Evolutionary conservation across 129 eudicot genomes (phyloP).

Genomic region (Tagetes erecta): DNA sequence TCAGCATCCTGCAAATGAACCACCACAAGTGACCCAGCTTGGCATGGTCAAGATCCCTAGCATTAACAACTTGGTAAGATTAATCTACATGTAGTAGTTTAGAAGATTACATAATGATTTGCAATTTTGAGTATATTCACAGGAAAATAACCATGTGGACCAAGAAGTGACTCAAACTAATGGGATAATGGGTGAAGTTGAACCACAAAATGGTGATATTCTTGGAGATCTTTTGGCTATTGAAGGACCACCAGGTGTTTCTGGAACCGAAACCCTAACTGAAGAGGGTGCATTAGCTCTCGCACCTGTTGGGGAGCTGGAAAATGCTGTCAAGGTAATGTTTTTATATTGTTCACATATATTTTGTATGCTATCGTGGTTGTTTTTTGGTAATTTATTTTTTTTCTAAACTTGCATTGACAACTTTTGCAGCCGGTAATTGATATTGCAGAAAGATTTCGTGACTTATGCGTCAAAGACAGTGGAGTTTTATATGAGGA

Average conservation of each 20-base stretch:
- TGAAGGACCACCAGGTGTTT: constrained; percentile 77
- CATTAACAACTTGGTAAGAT: constrained; percentile 58
- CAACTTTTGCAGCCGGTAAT: constrained; percentile 73
- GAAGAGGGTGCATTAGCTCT: constrained; percentile 78
- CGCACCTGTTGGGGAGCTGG: constrained; percentile 71
- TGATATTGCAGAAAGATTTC: constrained; percentile 69
- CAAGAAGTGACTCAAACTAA: constrained; percentile 56
- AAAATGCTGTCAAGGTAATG: constrained; percentile 67
- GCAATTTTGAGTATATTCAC: constrained; percentile 20
- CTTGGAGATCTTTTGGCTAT: constrained; percentile 93
- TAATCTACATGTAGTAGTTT: background rate
- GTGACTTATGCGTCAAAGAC: constrained; percentile 72
- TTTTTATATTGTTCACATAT: constrained; percentile 4
- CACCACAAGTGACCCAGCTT: constrained; percentile 65
- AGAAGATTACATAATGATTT: constrained; percentile 8
- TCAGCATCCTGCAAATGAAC: constrained; percentile 66
- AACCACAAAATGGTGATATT: constrained; percentile 76
- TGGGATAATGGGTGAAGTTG: constrained; percentile 61
- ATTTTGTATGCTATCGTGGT: constrained; percentile 2
- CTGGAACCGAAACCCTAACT: constrained; percentile 47
- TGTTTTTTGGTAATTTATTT: background rate
- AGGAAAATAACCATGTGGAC: constrained; percentile 59
- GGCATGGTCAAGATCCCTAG: constrained; percentile 75
- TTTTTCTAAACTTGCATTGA: background rate
- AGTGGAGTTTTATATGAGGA: constrained; percentile 96